Evolutionary conservation across 2,329 filamentous ascomycete species (phyloP), one percentile per base, ranked within the genome.

Genomic region (Corniculantispora saksenae): DNA sequence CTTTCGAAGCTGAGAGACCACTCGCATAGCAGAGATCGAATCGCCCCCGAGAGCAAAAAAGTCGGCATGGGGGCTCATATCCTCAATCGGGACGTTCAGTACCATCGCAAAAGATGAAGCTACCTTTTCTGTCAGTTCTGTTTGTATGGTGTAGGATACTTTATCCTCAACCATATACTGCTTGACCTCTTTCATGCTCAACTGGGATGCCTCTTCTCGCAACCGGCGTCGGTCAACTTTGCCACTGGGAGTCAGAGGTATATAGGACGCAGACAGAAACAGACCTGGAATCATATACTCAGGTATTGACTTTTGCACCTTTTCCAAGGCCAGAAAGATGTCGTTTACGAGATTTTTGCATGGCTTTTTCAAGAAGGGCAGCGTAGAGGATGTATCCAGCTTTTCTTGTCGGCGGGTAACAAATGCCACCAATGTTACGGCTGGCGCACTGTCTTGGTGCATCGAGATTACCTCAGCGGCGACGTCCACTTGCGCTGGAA

Each of bases 11-110:
- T n/a, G n/a, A 71, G 0, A 48, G 25, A 29, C 50, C 6, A 53
- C 15, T 27, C 50, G 50, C 78, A 84, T 85, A 1, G 81, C 81
- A 1, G 75, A 67, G 1, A 83, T 76, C 0, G 81, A 83, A 68
- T 83, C 80, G 35, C 82, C 82, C 10, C 82, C 82, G 0, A 82
- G 75, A 0, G 74, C 74, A 74, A 84, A 83, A 70, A 84, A 83
- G 70, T 79, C 81, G 67, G 82, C 78, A n/a, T n/a, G n/a, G n/a
- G n/a, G n/a, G n/a, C n/a, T n/a, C n/a, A n/a, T n/a, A n/a, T n/a
- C n/a, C n/a, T n/a, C n/a, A n/a, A n/a, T n/a, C n/a, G n/a, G n/a
- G n/a, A n/a, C n/a, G n/a, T n/a, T n/a, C n/a, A n/a, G n/a, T n/a
- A n/a, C n/a, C n/a, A n/a, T n/a, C n/a, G n/a, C n/a, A n/a, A n/a